Evolutionary conservation across 2,329 filamentous ascomycete genomes (phyloP), one percentile per base, ranked within the genome.

Genomic region (Alternaria gaisen): DNA sequence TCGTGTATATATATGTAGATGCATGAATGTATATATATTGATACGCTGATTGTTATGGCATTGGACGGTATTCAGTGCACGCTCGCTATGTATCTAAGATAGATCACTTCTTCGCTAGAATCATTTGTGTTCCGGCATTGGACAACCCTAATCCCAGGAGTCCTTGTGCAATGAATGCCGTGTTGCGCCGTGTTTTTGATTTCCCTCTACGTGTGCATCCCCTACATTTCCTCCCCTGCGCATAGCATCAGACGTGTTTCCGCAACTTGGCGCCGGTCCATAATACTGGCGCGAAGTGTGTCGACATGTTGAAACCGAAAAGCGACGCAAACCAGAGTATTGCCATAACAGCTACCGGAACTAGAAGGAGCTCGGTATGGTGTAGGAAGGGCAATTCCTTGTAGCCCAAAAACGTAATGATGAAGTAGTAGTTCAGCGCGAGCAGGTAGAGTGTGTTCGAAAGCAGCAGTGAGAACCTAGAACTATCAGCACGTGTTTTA

Each of bases 371-470:
- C 73, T 90, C 87, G 1, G 88, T 90, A 66, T 90, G 87, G 72
- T 88, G 86, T 24, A 90, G 77, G 73, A 90, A 90, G 0, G 88
- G 88, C 16, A 91, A 80, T 24, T 88, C 87, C 69, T 90, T 90
- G 77, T 90, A 91, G 34, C 88, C 88, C 43, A 91, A 80, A 74
- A 91, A 91, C 9, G 86, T 89, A 69, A 90, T 88, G 66, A 90
- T 85, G 71, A 86, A 88, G 77, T 90, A 90, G 78, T 90, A 90
- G 28, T 84, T 83, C 53, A 89, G 78, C 0, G 88, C 88, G 38
- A 88, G 80, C n/a, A 90, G 82, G 70, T 90, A 90, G 65, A 90
- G 83, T 1, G 87, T 85, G 71, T 91, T 90, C 28, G 87, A 87
- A 36, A 90, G 81, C 63, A 90, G 85, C 22, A 86, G 80, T 10